Evolutionary conservation across 139 green algal species (phyloP).

Genomic region (Chlamydomonas sp.): DNA sequence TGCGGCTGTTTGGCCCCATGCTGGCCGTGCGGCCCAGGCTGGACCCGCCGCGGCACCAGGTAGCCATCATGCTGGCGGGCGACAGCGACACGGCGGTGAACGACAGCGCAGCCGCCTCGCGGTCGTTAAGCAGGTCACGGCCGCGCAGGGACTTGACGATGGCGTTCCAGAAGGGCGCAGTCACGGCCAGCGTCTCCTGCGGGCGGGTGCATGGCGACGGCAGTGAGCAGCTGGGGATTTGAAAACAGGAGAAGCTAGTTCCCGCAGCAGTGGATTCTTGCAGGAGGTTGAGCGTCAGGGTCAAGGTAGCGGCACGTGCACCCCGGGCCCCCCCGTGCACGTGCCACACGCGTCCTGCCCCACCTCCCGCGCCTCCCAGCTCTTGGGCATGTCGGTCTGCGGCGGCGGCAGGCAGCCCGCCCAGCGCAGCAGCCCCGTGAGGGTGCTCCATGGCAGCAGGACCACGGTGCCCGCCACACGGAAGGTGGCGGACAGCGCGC

Average conservation of each 20-base stretch:
- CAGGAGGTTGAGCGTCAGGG: neutral
- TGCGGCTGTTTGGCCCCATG: neutral
- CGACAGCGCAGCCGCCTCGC: conserved; percentile 45
- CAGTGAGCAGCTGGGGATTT: neutral
- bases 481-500: neutral
- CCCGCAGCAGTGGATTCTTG: neutral
- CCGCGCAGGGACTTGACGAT: conserved; percentile 47
- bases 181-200: conserved; percentile 31
- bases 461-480: neutral
- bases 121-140: conserved; percentile 58
- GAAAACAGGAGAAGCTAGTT: neutral
- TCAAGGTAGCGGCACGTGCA: neutral
- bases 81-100: conserved; percentile 38
- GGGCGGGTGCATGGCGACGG: neutral
- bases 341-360: too few species aligned
- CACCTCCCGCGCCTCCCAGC: conserved; percentile 39
- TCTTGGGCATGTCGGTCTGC: neutral
- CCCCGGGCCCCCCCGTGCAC: too few species aligned
- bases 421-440: neutral
- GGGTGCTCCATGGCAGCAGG: neutral
- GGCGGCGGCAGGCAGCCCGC: neutral
- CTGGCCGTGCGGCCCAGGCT: neutral
- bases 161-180: conserved; percentile 50
- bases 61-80: conserved; percentile 12
- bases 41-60: neutral